These are phyloP conservation scores for Cryptococcus floricola DNA, from an alignment of 1,284 basidiomycete species.

Conservation along the genomic window DNA sequence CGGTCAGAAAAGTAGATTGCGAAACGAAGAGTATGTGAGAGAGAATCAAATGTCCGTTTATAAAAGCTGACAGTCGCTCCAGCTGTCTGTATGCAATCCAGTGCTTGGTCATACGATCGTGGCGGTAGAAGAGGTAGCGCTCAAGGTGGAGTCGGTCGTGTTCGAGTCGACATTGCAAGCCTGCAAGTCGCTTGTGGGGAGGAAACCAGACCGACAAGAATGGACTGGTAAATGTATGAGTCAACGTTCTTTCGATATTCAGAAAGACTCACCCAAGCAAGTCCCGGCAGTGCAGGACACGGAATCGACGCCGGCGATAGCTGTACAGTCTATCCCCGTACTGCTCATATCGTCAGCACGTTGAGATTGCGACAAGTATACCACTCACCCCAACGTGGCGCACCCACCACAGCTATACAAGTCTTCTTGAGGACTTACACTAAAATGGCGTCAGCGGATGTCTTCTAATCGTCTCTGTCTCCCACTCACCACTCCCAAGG, in stretches of 20 bases:
- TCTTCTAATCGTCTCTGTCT: no score
- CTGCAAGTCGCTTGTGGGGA: slow-evolving; percentile 1
- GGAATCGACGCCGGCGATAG: slow-evolving; percentile 21
- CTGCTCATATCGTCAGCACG: slow-evolving; percentile 4
- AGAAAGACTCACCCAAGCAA: slow-evolving; percentile 19
- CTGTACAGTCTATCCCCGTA: slow-evolving; percentile 31
- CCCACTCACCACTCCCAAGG: slow-evolving; percentile 15
- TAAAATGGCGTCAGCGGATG: no score
- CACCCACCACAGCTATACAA: slow-evolving; percentile 31
- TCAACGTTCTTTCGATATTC: no score
- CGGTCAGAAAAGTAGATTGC: no score
- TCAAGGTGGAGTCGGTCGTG: no score
- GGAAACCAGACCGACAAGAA: slow-evolving; percentile 14
- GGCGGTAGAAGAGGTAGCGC: no score
- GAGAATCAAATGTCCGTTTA: no score
- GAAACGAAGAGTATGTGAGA: no score
- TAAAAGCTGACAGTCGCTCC: no score
- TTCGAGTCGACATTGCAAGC: not conserved
- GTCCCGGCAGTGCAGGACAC: slow-evolving; percentile 21
- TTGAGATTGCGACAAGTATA: not conserved
- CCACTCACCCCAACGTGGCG: slow-evolving; percentile 22
- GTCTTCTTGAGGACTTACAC: slow-evolving; percentile 21
- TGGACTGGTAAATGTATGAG: slow-evolving; percentile 12
- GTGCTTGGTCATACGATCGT: no score
- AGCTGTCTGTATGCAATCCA: no score